phyloP scores from a whole-genome alignment of 2,329 filamentous ascomycete species.

The Fusarium sp. region DNA sequence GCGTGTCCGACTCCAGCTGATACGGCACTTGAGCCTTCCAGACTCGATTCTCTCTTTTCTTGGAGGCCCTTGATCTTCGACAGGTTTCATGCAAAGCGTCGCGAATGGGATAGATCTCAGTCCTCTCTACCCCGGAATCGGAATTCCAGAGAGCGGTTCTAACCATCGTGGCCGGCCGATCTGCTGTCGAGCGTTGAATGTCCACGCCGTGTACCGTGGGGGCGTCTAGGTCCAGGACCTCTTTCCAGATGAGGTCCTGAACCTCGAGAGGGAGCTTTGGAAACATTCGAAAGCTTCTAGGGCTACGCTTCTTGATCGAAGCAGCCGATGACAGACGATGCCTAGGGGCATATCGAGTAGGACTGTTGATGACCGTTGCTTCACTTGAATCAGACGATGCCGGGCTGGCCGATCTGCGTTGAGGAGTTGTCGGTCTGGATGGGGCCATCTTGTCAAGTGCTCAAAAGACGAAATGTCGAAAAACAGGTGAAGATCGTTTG shows the following conservation, averaged over 20 bases:
- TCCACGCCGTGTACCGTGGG: not conserved
- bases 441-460: too few species aligned
- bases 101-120: not conserved
- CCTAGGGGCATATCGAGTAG: not conserved
- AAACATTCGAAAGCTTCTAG: not conserved
- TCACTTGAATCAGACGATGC: too few species aligned
- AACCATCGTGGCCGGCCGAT: not conserved
- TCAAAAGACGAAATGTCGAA: too few species aligned
- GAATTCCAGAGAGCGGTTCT: not conserved
- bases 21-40: too few species aligned
- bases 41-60: too few species aligned
- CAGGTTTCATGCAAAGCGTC: too few species aligned
- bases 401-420: too few species aligned
- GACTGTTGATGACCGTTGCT: not conserved
- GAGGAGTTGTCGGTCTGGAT: too few species aligned
- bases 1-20: too few species aligned
- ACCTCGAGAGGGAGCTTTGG: not conserved
- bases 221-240: not conserved
- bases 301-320: not conserved
- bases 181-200: not conserved
- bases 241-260: conserved; percentile 10
- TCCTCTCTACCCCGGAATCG: not conserved
- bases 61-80: too few species aligned
- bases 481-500: too few species aligned
- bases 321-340: too few species aligned